A percentile compares a stretch with the other conserved stretches of the same genome.
Evolutionary conservation across 1,284 basidiomycete species (phyloP).

Genomic region (Stygiomarasmius scandens): DNA sequence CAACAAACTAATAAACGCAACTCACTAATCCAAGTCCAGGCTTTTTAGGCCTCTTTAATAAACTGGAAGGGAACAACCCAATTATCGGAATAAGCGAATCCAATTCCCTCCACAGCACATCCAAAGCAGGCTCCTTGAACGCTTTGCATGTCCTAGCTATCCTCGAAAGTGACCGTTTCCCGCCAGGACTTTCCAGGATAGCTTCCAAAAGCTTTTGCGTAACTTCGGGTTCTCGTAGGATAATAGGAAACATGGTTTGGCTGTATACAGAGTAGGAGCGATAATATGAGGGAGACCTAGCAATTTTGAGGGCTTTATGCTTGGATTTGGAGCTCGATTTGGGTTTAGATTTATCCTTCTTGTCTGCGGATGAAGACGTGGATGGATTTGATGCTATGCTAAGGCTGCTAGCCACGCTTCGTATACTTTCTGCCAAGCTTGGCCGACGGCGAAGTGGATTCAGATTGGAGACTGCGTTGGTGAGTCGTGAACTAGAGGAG

Average conservation of each 20-base stretch:
- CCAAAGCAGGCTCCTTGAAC: slow-evolving; percentile 70
- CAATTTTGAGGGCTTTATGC: slow-evolving; percentile 25
- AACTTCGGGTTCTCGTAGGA: slow-evolving; percentile 67
- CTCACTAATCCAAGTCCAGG: slow-evolving; percentile 76
- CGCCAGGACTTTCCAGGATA: slow-evolving; percentile 67
- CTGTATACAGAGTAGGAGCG: slow-evolving; percentile 45
- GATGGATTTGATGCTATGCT: slow-evolving; percentile 9
- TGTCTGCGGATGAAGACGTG: too few relatives aligned
- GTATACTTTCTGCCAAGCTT: slow-evolving; percentile 41
- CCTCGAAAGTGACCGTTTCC: slow-evolving; percentile 64
- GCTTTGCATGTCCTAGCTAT: slow-evolving; percentile 74
- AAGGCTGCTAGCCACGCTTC: slow-evolving; percentile 31
- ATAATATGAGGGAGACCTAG: slow-evolving; percentile 32
- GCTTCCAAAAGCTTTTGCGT: slow-evolving; percentile 66
- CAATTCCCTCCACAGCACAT: slow-evolving; percentile 74
- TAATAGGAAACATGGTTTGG: slow-evolving; percentile 53
- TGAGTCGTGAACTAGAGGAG: slow-evolving; percentile 43
- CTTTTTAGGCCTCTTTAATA: slow-evolving; percentile 68
- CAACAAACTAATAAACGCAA: slow-evolving; percentile 21
- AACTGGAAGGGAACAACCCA: slow-evolving; percentile 63
- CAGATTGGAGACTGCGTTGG: slow-evolving; percentile 43
- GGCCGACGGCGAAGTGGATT: slow-evolving; percentile 39
- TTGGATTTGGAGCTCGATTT: slow-evolving; percentile 11
- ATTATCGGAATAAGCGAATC: slow-evolving; percentile 74
- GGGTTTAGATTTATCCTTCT: too few relatives aligned